Evolutionary conservation across 352 stramenopile genomes (phyloP).

Genomic region (Saprolegnia diclina): DNA sequence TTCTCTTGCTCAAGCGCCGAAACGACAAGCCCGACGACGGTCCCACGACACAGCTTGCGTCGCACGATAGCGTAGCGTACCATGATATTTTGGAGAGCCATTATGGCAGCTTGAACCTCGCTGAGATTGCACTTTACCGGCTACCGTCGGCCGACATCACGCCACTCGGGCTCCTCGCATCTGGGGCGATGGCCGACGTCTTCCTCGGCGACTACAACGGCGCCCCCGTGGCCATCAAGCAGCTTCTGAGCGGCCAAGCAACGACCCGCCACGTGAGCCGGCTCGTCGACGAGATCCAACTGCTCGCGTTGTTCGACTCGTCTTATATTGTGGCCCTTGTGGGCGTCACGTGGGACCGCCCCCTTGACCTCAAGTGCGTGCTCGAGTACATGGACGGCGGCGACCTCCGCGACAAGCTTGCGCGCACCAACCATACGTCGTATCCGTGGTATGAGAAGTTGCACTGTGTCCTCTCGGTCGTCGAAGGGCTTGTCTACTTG

Average conservation of each 20-base stretch:
- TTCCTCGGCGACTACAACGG: conserved; percentile 6
- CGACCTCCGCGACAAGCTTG: background rate
- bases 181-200: conserved; percentile 10
- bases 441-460: conserved; percentile 2
- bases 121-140: background rate
- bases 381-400: conserved; percentile 13
- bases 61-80: too few species aligned
- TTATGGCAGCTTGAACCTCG: background rate
- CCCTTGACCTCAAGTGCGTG: background rate
- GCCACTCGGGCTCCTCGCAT: background rate
- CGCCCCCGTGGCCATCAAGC: background rate
- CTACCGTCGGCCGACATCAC: background rate
- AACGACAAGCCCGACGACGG: too few species aligned
- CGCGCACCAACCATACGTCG: background rate
- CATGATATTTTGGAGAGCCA: too few species aligned
- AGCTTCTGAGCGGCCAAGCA: background rate
- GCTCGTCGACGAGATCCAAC: conserved; percentile 47
- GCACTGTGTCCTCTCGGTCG: conserved; percentile 1
- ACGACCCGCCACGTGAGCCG: conserved; percentile 31
- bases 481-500: conserved; percentile 40
- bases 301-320: conserved; percentile 41
- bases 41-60: too few species aligned
- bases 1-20: too few species aligned
- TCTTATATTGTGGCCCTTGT: conserved; percentile 49
- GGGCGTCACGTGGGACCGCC: conserved; percentile 32